Base-by-base conservation (phyloP, 1,139 yeast species). In the Pichia kudriavzevii region DNA sequence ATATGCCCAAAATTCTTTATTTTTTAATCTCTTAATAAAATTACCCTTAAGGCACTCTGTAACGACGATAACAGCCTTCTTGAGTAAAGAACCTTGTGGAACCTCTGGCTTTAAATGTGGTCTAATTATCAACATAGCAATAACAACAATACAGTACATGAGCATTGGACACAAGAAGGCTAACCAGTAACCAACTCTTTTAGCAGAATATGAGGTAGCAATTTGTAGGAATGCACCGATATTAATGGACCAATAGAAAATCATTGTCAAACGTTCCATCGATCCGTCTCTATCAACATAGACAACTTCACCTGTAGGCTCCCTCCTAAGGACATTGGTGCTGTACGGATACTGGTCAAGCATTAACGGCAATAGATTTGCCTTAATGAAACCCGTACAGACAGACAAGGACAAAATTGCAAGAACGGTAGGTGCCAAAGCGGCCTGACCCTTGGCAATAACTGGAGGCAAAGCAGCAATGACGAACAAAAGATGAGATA, bases 181-280 rank as follows among this genome's bases (percentile, higher is more conserved):
- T 28, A 80, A 69, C 87, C 88, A 81, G 63, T 70, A 81, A 30
- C 87, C 91, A 44, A 79, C 67, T 45, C 72, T 59, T 56, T 75
- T 67, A 46, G 79, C 88, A 53, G 74, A 59, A 53, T 79, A 79
- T 8, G 88, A 74, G 23, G 94, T 80, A 21, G 88, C 93, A 46
- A 84, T 67, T 47, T 79, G 79, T 45, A 82, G 70, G 50, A 84
- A 70, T 2, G 91, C 76, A 44, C 94, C 95, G 43, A 81, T 61
- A 56, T 84, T 84, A 56, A 84, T 79, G 50, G 83, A 66, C 74
- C 84, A 69, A 62, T 84, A 84, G 60, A 84, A 84, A 31, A 78
- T 63, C 68, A 81, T 69, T 39, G 85, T 76, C 60, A 83, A 70
- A 53, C 80, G 70, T 63, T 80, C 84, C 42, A 80, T 62, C n/a